A percentile compares a stretch with the other conserved stretches of the same genome.
Evolutionary conservation across 2,329 filamentous ascomycete species (phyloP).

Genomic region (Neofusicoccum laricinum): DNA sequence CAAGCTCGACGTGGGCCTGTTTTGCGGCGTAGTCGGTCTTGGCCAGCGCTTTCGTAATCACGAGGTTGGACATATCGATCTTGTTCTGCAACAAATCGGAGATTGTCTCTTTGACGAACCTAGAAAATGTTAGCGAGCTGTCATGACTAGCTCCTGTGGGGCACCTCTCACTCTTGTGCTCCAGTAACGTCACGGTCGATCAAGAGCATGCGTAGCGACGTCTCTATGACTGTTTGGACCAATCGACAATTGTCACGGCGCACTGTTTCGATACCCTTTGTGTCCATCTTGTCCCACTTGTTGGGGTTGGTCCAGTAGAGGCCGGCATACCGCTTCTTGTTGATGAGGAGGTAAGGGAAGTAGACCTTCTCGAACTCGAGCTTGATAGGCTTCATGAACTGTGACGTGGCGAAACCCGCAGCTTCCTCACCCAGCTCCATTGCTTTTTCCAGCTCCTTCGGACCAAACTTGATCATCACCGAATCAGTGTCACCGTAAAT

Average conservation of each 20-base stretch:
- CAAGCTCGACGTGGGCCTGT: conserved; percentile 94
- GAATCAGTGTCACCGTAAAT: conserved; percentile 99
- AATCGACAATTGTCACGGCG: conserved; percentile 93
- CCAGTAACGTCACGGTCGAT: conserved; percentile 88
- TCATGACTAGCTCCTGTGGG: neutral
- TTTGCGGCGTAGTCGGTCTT: conserved; percentile 79
- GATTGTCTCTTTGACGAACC: conserved; percentile 95
- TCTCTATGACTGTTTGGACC: conserved; percentile 97
- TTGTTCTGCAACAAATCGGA: conserved; percentile 95
- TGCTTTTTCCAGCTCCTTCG: conserved; percentile 76
- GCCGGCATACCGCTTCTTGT: conserved; percentile 99
- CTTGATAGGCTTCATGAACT: conserved; percentile 97
- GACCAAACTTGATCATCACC: conserved; percentile 99
- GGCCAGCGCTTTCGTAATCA: conserved; percentile 95
- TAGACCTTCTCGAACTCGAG: conserved; percentile 99
- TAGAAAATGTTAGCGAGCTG: conserved; percentile 45
- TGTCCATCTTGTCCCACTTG: conserved; percentile 99
- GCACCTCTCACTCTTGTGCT: conserved; percentile 77
- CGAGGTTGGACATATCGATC: conserved; percentile 97
- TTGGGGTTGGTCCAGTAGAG: conserved; percentile 93
- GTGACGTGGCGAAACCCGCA: conserved; percentile 79
- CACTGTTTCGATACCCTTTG: conserved; percentile 98
- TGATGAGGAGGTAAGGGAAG: conserved; percentile 96
- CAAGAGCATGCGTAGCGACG: conserved; percentile 89
- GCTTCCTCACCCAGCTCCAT: conserved; percentile 98